Evolutionary conservation across 164 flowering plant genomes (phyloP).

Genomic region (Paratinospora sagittata): DNA sequence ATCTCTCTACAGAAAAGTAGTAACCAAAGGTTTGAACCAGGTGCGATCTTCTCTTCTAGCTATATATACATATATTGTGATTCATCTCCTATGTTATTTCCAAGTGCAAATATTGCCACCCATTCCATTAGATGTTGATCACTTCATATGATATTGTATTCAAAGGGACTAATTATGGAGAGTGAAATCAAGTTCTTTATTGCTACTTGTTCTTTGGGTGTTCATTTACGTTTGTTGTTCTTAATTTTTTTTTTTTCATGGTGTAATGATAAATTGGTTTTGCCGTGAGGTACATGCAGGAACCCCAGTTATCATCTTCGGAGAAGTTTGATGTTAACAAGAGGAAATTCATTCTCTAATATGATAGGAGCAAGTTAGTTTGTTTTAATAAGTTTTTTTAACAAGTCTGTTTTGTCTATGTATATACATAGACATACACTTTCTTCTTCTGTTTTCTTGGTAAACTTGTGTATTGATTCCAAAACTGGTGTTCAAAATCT

Average conservation of each 20-base stretch:
- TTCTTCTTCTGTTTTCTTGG: too few species aligned
- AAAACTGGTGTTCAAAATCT: too few species aligned
- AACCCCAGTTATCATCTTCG: constrained; percentile 37
- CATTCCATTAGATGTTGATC: too few species aligned
- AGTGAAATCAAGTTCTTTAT: neutral
- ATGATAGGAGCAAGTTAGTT: too few species aligned
- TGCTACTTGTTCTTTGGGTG: neutral
- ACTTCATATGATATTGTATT: too few species aligned
- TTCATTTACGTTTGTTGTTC: neutral
- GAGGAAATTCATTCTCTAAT: constrained; percentile 25
- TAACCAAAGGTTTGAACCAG: neutral
- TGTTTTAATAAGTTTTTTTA: too few species aligned
- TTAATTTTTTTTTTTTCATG: neutral
- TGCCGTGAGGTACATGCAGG: constrained; percentile 21
- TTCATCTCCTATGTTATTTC: too few species aligned
- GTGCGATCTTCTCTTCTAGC: neutral
- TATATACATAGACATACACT: neutral
- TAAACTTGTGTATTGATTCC: too few species aligned
- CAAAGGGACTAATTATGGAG: neutral
- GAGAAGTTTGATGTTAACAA: constrained; percentile 34
- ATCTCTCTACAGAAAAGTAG: neutral
- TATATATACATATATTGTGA: too few species aligned
- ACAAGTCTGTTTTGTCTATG: neutral
- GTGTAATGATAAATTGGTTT: neutral
- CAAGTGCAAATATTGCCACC: too few species aligned